These are phyloP conservation scores for Russula olivacea DNA, from an alignment of 768 basidiomycete species.

Conservation along the genomic window DNA sequence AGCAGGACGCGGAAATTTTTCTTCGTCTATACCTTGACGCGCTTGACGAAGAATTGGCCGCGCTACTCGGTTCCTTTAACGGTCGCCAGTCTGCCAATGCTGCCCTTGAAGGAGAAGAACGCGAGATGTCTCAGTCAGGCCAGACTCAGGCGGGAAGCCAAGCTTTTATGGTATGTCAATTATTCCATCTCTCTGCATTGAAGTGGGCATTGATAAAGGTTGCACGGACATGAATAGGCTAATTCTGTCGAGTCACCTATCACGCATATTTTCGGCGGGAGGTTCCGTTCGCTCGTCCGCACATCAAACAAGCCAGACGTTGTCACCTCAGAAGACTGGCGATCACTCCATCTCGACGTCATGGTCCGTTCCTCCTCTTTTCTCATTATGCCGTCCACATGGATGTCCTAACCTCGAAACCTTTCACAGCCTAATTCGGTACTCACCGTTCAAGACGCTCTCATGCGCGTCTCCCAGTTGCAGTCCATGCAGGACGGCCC, in stretches of 20 bases:
- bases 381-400: too few species aligned
- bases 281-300: conserved; percentile 67
- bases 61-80: background rate
- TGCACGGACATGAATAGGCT: too few species aligned
- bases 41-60: background rate
- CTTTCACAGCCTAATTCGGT: conserved; percentile 60
- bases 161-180: too few species aligned
- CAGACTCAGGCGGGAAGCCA: background rate
- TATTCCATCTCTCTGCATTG: too few species aligned
- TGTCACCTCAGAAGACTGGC: conserved; percentile 80
- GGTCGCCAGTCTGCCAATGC: too few species aligned
- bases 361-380: conserved; percentile 38
- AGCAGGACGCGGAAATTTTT: background rate
- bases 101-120: background rate
- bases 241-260: too few species aligned
- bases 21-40: background rate
- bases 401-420: background rate
- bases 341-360: conserved; percentile 83
- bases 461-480: conserved; percentile 68
- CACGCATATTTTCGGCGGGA: too few species aligned
- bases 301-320: conserved; percentile 81
- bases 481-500: conserved; percentile 69
- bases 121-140: background rate
- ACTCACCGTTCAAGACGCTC: conserved; percentile 74
- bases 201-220: too few species aligned